Evolutionary conservation across 2,329 filamentous ascomycete species (phyloP).

Genomic region (Aspergillus costaricaensis): DNA sequence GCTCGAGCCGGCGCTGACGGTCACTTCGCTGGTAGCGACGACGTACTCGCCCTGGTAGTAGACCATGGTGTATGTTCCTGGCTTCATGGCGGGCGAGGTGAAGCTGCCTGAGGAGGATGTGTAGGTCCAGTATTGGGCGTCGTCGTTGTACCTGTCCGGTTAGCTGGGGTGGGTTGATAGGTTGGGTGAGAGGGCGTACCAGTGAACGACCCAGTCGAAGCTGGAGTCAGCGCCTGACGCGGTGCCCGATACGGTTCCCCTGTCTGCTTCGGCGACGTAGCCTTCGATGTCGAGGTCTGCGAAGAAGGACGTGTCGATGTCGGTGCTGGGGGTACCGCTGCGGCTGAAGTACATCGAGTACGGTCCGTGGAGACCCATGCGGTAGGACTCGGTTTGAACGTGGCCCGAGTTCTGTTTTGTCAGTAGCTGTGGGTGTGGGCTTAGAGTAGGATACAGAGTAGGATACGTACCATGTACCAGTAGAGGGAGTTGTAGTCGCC

Average conservation of each 20-base stretch:
- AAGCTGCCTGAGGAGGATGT: constrained; percentile 58
- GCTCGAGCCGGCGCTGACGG: constrained; percentile 53
- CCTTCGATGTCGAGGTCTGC: constrained; percentile 58
- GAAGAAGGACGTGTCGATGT: constrained; percentile 62
- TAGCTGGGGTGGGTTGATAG: not conserved
- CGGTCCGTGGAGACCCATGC: constrained; percentile 66
- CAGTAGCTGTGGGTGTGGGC: not conserved
- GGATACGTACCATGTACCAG: constrained; percentile 59
- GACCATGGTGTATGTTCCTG: constrained; percentile 68
- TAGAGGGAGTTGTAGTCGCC: constrained; percentile 61
- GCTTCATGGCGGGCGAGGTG: constrained; percentile 66
- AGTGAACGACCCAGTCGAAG: constrained; percentile 63
- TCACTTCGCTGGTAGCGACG: constrained; percentile 54
- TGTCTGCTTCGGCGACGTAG: constrained; percentile 57
- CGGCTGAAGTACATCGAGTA: constrained; percentile 64
- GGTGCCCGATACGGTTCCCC: constrained; percentile 63
- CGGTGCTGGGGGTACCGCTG: constrained; percentile 55
- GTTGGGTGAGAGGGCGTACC: constrained; percentile 38
- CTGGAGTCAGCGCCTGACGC: constrained; percentile 58
- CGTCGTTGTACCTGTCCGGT: constrained; percentile 51
- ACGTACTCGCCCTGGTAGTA: constrained; percentile 63
- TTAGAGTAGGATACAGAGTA: not conserved
- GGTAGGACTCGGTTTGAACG: constrained; percentile 62
- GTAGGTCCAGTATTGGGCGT: constrained; percentile 67
- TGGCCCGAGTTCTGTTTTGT: constrained; percentile 60